phyloP scores from a whole-genome alignment of 805 yeast genomes.

The Hermanozyma aechmeae region DNA sequence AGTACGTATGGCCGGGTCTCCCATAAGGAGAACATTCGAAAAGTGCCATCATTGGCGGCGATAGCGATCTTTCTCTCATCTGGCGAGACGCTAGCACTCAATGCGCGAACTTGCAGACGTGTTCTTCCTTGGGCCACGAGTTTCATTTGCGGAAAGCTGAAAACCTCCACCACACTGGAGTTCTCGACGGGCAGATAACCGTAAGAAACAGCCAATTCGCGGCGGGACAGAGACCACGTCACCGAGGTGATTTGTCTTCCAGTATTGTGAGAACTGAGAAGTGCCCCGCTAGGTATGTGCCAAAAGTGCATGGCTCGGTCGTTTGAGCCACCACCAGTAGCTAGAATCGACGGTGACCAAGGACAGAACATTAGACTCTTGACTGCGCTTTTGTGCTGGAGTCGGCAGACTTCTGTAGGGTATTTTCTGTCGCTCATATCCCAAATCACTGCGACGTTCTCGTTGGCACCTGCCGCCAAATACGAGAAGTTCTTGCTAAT shows the following conservation, averaged over 20 bases:
- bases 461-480: constrained; percentile 78
- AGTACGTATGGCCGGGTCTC: constrained; percentile 19
- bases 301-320: constrained; percentile 78
- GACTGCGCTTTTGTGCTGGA: constrained; percentile 78
- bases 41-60: constrained; percentile 71
- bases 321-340: constrained; percentile 86
- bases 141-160: constrained; percentile 57
- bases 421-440: constrained; percentile 27
- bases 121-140: constrained; percentile 41
- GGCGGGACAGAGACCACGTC: constrained; percentile 58
- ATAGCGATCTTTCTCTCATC: constrained; percentile 55
- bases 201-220: constrained; percentile 68
- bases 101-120: constrained; percentile 39
- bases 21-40: constrained; percentile 73
- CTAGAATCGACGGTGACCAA: constrained; percentile 71
- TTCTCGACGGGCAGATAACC: constrained; percentile 59
- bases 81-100: constrained; percentile 62
- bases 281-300: constrained; percentile 76
- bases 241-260: constrained; percentile 72
- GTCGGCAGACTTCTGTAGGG: constrained; percentile 37
- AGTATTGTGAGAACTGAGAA: constrained; percentile 47
- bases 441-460: constrained; percentile 76
- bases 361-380: constrained; percentile 89
- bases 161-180: constrained; percentile 48
- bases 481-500: constrained; percentile 44